Evolutionary conservation across 2,329 filamentous ascomycete species (phyloP), one percentile per base, ranked within the genome.

Genomic region (Ambrosiella beaveri): DNA sequence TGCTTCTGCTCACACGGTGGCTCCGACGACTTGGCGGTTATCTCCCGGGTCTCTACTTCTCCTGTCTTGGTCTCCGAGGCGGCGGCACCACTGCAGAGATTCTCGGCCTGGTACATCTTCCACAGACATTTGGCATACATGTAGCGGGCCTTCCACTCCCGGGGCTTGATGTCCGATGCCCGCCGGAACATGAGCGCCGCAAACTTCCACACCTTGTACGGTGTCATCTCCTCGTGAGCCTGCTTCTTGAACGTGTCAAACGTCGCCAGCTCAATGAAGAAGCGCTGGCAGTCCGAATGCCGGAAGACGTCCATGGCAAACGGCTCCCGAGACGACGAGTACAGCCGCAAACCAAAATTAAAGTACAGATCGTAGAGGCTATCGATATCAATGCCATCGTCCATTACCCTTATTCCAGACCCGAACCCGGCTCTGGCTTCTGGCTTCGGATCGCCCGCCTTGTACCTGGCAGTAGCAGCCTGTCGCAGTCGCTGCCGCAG

Each of bases 41-140:
- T 49, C 8, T n/a, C 45, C 45, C 2, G 45, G 17, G 45, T 51
- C 35, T 27, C 47, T 11, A 19, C 27, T 35, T 47, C 44, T n/a
- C 17, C 44, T 17, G 7, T 13, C n/a, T 15, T 17, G n/a, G 40
- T 12, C n/a, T n/a, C 40, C 4, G 44, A 47, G 13, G n/a, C n/a
- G 8, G 3, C 4, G 11, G 44, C 44, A 8, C 3, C 27, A 27
- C 3, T 27, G 27, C 27, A 5, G 9, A 17, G 44, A 15, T 79
- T 69, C 1, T 69, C 63, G 7, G 74, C 77, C 61, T 76, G 73
- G 62, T 79, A 79, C 77, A 82, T 80, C 65, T 82, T 82, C 79
- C 79, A 82, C 45, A 80, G 71, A 61, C 79, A 82, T 63, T 82
- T 82, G 54, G 75, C 73, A 54, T 79, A 71, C 79, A 82, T 81